These are phyloP conservation scores for Senecio squalidus DNA, from an alignment of 140 eudicot genomes.

Conservation along the genomic window DNA sequence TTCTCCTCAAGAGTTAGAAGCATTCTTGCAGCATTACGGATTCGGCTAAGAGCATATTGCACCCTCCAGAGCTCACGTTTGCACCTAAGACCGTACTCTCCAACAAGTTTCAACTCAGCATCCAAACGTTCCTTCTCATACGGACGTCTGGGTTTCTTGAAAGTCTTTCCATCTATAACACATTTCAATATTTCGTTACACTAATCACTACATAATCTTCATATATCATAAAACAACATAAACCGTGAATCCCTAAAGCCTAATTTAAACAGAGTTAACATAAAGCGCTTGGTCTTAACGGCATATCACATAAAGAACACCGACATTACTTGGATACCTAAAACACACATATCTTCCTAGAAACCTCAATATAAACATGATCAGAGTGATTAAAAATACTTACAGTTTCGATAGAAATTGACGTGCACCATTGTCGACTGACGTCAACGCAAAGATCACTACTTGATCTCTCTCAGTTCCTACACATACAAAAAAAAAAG, in stretches of 20 bases:
- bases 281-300: no score
- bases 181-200: neutral
- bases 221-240: neutral
- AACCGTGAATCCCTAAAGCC: neutral
- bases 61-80: constrained; percentile 89
- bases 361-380: no score
- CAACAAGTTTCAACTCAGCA: constrained; percentile 70
- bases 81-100: constrained; percentile 72
- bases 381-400: neutral
- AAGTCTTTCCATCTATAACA: constrained; percentile 63
- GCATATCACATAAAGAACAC: no score
- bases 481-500: neutral
- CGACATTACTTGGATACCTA: no score
- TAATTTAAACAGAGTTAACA: neutral
- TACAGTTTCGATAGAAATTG: constrained; percentile 63
- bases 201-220: neutral
- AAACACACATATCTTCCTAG: no score
- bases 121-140: constrained; percentile 81
- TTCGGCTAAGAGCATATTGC: constrained; percentile 72
- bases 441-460: neutral
- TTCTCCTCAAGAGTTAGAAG: constrained; percentile 80
- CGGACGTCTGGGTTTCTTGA: constrained; percentile 81
- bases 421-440: constrained; percentile 54
- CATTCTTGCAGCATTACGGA: constrained; percentile 70
- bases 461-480: neutral